Conservation (phyloP, 495 filamentous ascomycete species). For the Copromyces sp. region DNA sequence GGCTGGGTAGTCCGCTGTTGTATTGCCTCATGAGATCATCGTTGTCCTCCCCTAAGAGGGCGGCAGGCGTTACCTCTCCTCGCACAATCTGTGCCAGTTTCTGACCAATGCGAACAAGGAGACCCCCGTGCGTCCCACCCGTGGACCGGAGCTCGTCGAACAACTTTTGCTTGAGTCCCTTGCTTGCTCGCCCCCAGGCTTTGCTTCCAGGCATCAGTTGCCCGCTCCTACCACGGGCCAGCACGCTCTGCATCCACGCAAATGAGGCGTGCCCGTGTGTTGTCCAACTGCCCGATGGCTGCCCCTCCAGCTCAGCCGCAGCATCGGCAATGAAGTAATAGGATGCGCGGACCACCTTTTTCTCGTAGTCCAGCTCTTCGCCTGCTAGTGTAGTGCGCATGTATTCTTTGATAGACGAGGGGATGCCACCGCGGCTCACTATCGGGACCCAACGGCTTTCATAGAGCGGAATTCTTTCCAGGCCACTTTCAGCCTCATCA, state of each 20-base stretch:
- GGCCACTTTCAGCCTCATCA: not conserved
- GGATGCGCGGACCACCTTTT: constrained; percentile 8
- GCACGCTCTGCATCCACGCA: constrained; percentile 14
- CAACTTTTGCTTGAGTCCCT: too few relatives aligned
- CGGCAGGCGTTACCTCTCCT: not conserved
- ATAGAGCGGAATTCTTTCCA: constrained; percentile 1
- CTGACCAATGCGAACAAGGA: too few relatives aligned
- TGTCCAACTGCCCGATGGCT: not conserved
- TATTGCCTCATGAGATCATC: too few relatives aligned
- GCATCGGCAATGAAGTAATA: constrained; percentile 14
- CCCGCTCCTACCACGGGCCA: constrained; percentile 1
- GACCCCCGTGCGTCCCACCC: not conserved
- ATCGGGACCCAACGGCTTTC: constrained; percentile 7
- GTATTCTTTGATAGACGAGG: not conserved
- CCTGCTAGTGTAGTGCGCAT: not conserved
- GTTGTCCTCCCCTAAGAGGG: not conserved
- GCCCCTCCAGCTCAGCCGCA: constrained; percentile 3
- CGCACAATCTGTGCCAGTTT: too few relatives aligned
- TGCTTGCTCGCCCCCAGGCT: too few relatives aligned
- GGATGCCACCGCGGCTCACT: constrained; percentile 3
- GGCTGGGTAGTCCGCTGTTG: not conserved
- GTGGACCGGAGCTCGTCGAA: too few relatives aligned
- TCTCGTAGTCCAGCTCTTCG: constrained; percentile 5
- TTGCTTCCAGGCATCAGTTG: constrained; percentile 2
- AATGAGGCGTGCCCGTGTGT: not conserved